Percentiles rank a stretch among this genome's conserved stretches.
Conservation (phyloP, 352 stramenopile species). For the Salisapilia sapeloensis region DNA sequence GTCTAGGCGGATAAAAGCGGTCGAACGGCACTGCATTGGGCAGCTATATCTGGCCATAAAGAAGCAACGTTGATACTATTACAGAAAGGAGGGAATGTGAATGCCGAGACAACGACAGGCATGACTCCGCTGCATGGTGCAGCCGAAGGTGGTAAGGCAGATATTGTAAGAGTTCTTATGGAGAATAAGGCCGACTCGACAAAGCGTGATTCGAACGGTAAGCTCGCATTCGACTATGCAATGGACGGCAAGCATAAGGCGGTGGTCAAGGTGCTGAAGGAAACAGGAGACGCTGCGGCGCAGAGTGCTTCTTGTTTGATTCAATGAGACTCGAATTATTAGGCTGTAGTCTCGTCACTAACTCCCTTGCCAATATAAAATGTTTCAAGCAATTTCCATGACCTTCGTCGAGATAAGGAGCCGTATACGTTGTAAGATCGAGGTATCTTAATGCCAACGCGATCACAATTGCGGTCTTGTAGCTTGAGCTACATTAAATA, state of each 20-base stretch:
- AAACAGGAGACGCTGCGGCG: slow-evolving; percentile 81
- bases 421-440: too few relatives aligned
- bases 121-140: slow-evolving; percentile 83
- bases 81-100: slow-evolving; percentile 76
- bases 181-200: slow-evolving; percentile 77
- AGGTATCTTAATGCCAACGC: too few relatives aligned
- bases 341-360: too few relatives aligned
- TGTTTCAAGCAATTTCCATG: too few relatives aligned
- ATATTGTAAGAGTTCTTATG: slow-evolving; percentile 86
- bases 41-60: slow-evolving; percentile 86
- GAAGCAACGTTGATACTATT: slow-evolving; percentile 73
- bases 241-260: slow-evolving; percentile 87
- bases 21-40: slow-evolving; percentile 85
- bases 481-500: too few relatives aligned
- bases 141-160: slow-evolving; percentile 81
- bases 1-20: slow-evolving; percentile 84
- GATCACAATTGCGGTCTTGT: too few relatives aligned
- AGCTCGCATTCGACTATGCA: slow-evolving; percentile 84
- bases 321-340: slow-evolving; percentile 27
- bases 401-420: too few relatives aligned
- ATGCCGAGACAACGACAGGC: slow-evolving; percentile 80
- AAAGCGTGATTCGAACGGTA: slow-evolving; percentile 82
- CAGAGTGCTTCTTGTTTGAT: slow-evolving; percentile 76
- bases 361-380: too few relatives aligned
- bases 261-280: slow-evolving; percentile 84